Base-by-base conservation (phyloP, 805 yeast genomes). In the Zygosaccharomyces bisporus region DNA sequence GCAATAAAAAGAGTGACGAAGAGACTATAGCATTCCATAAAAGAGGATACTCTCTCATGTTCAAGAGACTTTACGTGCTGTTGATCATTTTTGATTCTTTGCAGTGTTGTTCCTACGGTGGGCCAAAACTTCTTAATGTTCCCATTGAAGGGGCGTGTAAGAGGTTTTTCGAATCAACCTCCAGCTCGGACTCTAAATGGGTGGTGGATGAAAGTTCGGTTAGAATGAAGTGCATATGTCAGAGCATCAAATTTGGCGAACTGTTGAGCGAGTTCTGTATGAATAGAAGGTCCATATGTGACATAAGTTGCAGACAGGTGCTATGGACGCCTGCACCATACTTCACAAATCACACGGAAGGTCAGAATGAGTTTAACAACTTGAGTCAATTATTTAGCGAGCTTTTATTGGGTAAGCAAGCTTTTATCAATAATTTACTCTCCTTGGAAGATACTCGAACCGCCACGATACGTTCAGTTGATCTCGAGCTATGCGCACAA, bases 81-180 rank as follows among this genome's bases (percentile, higher is more conserved):
- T 51, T 80, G 30, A 63, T 70, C 9, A 61, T 77, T 0, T 61
- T 80, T 29, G 84, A 79, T 56, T 67, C 74, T n/a, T 51, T 79
- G 16, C 76, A 76, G 49, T 63, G 79, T 12, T 58, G 80, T 20
- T 68, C 75, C 17, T 78, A 72, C 63, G 85, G 84, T 6, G 60
- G 63, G 0, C 77, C 75, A 17, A 60, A 61, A 43, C 42, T 64
- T 37, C 54, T 63, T 17, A 57, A 55, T 33, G 55, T 63, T 1
- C 58, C 64, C 8, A 51, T 62, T 17, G 49, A 49, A 14, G 56
- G 52, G 1, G 32, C 49, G 6, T 45, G 54, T 14, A 52, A 49
- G 6, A 44, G 43, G 13, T 46, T 45, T 17, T 55, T 57, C 25
- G 41, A 49, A 18, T 31, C 33, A 10, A 30, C 17, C 10, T 32